These are phyloP conservation scores for Ephemerocybe angulata DNA, from an alignment of 768 basidiomycete species.

Conservation along the genomic window DNA sequence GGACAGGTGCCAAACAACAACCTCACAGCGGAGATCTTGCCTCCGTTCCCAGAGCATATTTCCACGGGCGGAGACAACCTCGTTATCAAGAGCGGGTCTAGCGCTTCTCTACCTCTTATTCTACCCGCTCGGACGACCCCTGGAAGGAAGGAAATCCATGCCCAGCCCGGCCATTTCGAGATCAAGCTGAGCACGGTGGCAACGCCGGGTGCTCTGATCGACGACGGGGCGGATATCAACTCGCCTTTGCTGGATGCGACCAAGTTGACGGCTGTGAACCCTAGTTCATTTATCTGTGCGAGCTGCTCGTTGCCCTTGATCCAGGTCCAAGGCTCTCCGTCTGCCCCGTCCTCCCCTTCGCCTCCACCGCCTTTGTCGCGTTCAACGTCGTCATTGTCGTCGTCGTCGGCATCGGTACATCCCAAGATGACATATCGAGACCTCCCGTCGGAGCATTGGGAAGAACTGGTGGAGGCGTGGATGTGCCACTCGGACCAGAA, in stretches of 20 bases:
- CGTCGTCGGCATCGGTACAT: slow-evolving; percentile 14
- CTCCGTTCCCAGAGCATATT: slow-evolving; percentile 37
- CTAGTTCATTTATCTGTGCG: slow-evolving; percentile 70
- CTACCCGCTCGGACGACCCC: slow-evolving; percentile 55
- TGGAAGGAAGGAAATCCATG: slow-evolving; percentile 58
- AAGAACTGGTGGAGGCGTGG: slow-evolving; percentile 96
- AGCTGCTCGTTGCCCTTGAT: slow-evolving; percentile 79
- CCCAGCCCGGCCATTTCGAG: slow-evolving; percentile 62
- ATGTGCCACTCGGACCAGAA: slow-evolving; percentile 95
- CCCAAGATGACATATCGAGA: slow-evolving; percentile 62
- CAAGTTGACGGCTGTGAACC: slow-evolving; percentile 51
- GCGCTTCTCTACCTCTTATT: slow-evolving; percentile 53
- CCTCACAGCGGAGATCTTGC: slow-evolving; percentile 64
- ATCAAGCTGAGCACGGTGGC: slow-evolving; percentile 53
- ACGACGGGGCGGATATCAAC: slow-evolving; percentile 25
- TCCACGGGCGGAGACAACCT: slow-evolving; percentile 51
- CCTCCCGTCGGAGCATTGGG: slow-evolving; percentile 95
- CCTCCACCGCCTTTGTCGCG: too few species aligned
- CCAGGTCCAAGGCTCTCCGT: slow-evolving; percentile 26
- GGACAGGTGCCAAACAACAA: slow-evolving; percentile 47
- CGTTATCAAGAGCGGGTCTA: slow-evolving; percentile 56
- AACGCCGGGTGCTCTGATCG: slow-evolving; percentile 14
- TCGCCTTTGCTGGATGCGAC: slow-evolving; percentile 65
- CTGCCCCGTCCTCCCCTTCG: not conserved
- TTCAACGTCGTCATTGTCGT: not conserved